Evolutionary conservation across 495 filamentous ascomycete genomes (phyloP), one percentile per base, ranked within the genome.

Genomic region (Bathelium albidoporum): DNA sequence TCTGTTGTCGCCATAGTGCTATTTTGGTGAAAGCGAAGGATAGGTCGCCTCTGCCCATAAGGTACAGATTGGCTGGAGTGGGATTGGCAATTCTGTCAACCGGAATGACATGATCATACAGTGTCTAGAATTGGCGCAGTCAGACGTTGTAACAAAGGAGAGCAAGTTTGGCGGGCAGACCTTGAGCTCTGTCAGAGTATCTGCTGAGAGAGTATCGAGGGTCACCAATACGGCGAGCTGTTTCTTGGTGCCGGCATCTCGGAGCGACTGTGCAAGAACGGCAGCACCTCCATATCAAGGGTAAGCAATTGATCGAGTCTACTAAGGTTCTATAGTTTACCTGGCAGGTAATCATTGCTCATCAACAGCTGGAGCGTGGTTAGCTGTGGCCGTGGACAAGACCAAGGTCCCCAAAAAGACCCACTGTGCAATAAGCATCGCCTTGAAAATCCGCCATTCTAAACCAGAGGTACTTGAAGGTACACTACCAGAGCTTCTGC

Each of bases 1-100:
- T 92, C 16, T 84, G 88, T 75, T 91, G 87, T 60, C 86, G 88
- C 95, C 95, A 99, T 18, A 99, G 80, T 64, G 88, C 85, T 73
- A 99, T 91, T 79, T 99, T 99, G 61, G 94, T 97, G 72, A 96
- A 97, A 61, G 93, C 88, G 20, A 90, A 88, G 68, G 89, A 84
- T 22, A 99, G 81, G 70, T 99, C 95, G 59, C 85, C 83, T 34
- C 94, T 90, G 69, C 89, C 84, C 91, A 99, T 96, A 36, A 96
- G 82, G 75, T 85, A 86, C 58, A 99, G 83, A 69, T 96, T 97
- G 49, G 85, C 85, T 0, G 89, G 89, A 20, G 82, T 82, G 52
- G 81, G 80, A 71, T 90, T 97, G 60, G 81, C 81, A 64, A 96
- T 85, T 41, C 84, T 84, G 41, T 85, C 78, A 60, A 97, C 90